Conservation (phyloP, 2,329 filamentous ascomycete genomes). For the Xylaria sp. region DNA sequence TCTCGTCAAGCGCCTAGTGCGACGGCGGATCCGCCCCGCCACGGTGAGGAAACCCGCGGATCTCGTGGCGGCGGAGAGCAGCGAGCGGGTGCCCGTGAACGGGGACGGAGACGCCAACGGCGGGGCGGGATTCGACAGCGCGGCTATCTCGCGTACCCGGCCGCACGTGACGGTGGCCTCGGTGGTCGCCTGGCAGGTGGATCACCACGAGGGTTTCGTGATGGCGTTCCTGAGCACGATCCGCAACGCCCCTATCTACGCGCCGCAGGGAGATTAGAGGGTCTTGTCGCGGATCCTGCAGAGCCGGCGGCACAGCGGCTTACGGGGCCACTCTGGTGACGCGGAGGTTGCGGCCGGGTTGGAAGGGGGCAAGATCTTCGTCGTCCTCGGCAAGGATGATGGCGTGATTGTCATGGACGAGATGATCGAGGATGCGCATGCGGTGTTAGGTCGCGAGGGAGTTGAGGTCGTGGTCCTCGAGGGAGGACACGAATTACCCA, state of each 20-base stretch:
- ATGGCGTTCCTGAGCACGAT: slow-evolving; percentile 77
- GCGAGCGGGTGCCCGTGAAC: slow-evolving; percentile 35
- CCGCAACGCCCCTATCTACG: slow-evolving; percentile 74
- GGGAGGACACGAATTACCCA: slow-evolving; percentile 77
- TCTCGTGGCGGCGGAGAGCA: slow-evolving; percentile 43
- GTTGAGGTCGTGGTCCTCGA: slow-evolving; percentile 67
- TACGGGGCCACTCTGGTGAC: slow-evolving; percentile 7
- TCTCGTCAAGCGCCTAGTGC: slow-evolving; percentile 59
- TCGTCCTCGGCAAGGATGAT: slow-evolving; percentile 75
- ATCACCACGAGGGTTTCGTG: slow-evolving; percentile 74
- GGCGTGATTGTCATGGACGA: slow-evolving; percentile 74
- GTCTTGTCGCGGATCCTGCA: slow-evolving; percentile 63
- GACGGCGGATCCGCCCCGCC: slow-evolving; percentile 47
- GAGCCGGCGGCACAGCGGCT: slow-evolving; percentile 38
- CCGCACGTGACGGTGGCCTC: slow-evolving; percentile 67
- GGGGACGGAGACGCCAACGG: slow-evolving; percentile 54
- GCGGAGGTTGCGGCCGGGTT: slow-evolving; percentile 52
- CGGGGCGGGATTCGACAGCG: slow-evolving; percentile 56
- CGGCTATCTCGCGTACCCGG: slow-evolving; percentile 63
- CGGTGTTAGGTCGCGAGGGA: slow-evolving; percentile 66
- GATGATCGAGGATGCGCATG: slow-evolving; percentile 68
- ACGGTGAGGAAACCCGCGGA: slow-evolving; percentile 33
- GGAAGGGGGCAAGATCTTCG: slow-evolving; percentile 63
- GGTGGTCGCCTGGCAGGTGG: slow-evolving; percentile 76
- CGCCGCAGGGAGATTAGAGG: slow-evolving; percentile 71